Percentiles rank a stretch among this genome's conserved stretches.
Conservation (phyloP, 2,329 filamentous ascomycete species). For the Fusarium keratoplasticum region DNA sequence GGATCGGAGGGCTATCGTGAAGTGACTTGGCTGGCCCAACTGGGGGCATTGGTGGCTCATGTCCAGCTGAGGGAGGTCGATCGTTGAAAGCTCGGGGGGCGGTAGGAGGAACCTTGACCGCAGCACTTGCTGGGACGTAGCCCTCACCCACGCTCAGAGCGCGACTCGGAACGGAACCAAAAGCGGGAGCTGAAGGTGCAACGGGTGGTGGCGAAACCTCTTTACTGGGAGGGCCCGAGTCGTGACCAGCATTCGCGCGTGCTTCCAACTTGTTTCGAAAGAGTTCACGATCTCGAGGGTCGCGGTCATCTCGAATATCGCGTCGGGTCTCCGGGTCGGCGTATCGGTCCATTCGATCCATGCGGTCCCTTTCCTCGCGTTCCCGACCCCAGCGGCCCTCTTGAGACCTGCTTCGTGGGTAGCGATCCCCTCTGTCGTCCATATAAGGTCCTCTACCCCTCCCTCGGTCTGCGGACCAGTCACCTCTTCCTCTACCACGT, state of each 20-base stretch:
- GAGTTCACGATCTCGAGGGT: slow-evolving; percentile 58
- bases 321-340: slow-evolving; percentile 55
- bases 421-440: slow-evolving; percentile 71
- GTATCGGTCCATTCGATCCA: slow-evolving; percentile 57
- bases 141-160: slow-evolving; percentile 49
- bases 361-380: slow-evolving; percentile 65
- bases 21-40: slow-evolving; percentile 57
- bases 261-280: slow-evolving; percentile 63
- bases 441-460: slow-evolving; percentile 67
- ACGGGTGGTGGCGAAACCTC: slow-evolving; percentile 69
- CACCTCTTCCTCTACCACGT: slow-evolving; percentile 60
- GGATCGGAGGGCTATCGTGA: slow-evolving; percentile 61
- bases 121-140: slow-evolving; percentile 45
- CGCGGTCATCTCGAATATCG: slow-evolving; percentile 61
- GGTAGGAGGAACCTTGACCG: slow-evolving; percentile 64
- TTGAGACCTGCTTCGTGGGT: slow-evolving; percentile 74
- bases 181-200: slow-evolving; percentile 68
- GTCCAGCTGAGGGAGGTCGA: slow-evolving; percentile 58
- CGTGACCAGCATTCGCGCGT: slow-evolving; percentile 60
- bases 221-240: slow-evolving; percentile 58
- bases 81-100: slow-evolving; percentile 65
- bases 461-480: slow-evolving; percentile 59
- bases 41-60: slow-evolving; percentile 51
- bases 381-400: slow-evolving; percentile 71
- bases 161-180: slow-evolving; percentile 66